phyloP scores from a whole-genome alignment of 2,329 filamentous ascomycete genomes.

The Mycocentrospora acerina region DNA sequence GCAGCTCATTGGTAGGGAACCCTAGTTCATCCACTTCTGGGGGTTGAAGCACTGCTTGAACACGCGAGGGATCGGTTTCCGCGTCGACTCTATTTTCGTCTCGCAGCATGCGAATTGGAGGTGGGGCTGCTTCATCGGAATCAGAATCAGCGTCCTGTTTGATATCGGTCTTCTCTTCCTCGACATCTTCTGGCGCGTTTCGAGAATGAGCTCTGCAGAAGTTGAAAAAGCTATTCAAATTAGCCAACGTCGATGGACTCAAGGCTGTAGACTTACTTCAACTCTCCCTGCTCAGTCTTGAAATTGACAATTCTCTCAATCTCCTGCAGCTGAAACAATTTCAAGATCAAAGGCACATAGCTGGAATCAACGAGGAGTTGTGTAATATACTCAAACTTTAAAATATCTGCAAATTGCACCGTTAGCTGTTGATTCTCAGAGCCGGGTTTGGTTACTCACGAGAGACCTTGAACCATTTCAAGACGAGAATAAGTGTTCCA shows the following conservation, averaged over 20 bases:
- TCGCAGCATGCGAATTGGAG: conserved; percentile 68
- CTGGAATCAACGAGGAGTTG: conserved; percentile 93
- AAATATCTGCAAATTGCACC: conserved; percentile 63
- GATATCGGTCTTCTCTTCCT: conserved; percentile 20
- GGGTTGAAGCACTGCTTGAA: conserved; percentile 33
- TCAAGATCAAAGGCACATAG: conserved; percentile 88
- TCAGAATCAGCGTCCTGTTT: conserved; percentile 34
- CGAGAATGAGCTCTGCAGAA: conserved; percentile 78
- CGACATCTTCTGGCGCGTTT: conserved; percentile 47
- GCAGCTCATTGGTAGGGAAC: conserved; percentile 71
- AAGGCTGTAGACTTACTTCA: conserved; percentile 60
- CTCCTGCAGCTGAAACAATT: conserved; percentile 92
- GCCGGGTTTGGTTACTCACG: conserved; percentile 60
- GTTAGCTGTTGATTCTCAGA: neutral
- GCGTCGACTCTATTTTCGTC: conserved; percentile 29
- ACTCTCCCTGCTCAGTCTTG: conserved; percentile 77
- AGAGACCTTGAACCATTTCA: conserved; percentile 96
- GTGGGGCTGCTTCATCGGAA: conserved; percentile 73
- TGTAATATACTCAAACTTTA: conserved; percentile 95
- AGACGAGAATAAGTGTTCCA: conserved; percentile 79
- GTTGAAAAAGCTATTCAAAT: conserved; percentile 73
- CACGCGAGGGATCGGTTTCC: conserved; percentile 26
- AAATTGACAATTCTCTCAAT: conserved; percentile 87
- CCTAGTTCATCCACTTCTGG: conserved; percentile 81
- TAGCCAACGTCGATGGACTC: conserved; percentile 14